phyloP scores from a whole-genome alignment of 176 grass and related monocot species.

The Ensete glaucum region DNA sequence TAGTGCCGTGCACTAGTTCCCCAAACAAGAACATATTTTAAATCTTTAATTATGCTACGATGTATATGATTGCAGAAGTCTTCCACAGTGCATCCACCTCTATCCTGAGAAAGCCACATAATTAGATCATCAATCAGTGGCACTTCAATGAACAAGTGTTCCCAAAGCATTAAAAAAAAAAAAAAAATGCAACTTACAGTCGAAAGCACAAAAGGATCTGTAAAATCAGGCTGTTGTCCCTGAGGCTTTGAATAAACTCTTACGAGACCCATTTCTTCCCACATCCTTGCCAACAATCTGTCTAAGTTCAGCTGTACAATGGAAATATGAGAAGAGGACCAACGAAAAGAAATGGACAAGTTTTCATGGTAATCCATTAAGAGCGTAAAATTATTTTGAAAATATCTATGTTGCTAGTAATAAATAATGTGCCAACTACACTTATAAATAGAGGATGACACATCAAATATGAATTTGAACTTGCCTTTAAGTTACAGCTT shows the following conservation, averaged over 20 bases:
- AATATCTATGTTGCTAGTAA: neutral
- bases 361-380: neutral
- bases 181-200: constrained; percentile 28
- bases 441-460: neutral
- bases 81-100: constrained; percentile 88
- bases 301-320: constrained; percentile 79
- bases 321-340: constrained; percentile 12
- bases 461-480: constrained; percentile 8
- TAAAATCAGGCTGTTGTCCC: constrained; percentile 91
- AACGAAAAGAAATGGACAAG: neutral
- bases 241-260: constrained; percentile 97
- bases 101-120: constrained; percentile 44
- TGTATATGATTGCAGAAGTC: constrained; percentile 99
- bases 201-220: constrained; percentile 94
- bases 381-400: neutral
- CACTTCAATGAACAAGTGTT: neutral
- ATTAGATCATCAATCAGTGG: neutral
- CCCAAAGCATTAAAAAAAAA: neutral
- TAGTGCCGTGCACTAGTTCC: constrained; percentile 79
- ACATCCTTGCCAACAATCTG: constrained; percentile 86
- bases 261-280: constrained; percentile 98
- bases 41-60: constrained; percentile 76
- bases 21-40: constrained; percentile 97
- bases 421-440: neutral
- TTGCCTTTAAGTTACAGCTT: constrained; percentile 93